A percentile compares a stretch with the other conserved stretches of the same genome.
Evolutionary conservation across 352 stramenopile genomes (phyloP).

Genomic region (Globisporangium iwayamae): DNA sequence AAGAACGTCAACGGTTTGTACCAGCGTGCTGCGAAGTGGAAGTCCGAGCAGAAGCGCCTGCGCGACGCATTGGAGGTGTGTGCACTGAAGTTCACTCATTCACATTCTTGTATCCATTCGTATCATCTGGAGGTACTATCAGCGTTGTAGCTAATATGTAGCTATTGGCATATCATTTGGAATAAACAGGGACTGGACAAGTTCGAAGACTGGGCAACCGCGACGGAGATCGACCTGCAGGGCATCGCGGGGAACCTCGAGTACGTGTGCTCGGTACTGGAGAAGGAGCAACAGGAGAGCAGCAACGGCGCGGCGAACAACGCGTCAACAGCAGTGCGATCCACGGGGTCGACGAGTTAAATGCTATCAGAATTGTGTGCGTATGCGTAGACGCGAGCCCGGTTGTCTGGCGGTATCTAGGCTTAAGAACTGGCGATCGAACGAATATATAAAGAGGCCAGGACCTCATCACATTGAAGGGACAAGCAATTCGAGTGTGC

Average conservation of each 20-base stretch:
- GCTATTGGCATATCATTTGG: too few relatives aligned
- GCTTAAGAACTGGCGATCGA: not conserved
- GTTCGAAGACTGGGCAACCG: slow-evolving; percentile 53
- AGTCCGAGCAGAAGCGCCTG: slow-evolving; percentile 62
- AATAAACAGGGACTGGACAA: slow-evolving; percentile 33
- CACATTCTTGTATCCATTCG: not conserved
- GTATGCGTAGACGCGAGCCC: too few relatives aligned
- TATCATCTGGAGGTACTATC: not conserved
- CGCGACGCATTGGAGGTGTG: slow-evolving; percentile 35
- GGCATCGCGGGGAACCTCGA: slow-evolving; percentile 61
- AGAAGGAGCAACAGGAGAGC: slow-evolving; percentile 33
- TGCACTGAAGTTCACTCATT: not conserved
- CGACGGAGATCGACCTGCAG: slow-evolving; percentile 44
- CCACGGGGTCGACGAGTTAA: not conserved
- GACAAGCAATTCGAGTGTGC: not conserved
- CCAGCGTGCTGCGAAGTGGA: slow-evolving; percentile 62
- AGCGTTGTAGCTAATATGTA: not conserved
- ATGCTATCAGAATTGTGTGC: too few relatives aligned
- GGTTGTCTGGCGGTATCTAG: too few relatives aligned
- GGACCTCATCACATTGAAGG: not conserved
- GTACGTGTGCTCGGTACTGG: slow-evolving; percentile 63
- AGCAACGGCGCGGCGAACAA: not conserved
- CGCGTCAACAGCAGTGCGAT: not conserved
- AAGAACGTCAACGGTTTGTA: slow-evolving; percentile 61
- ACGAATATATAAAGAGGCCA: not conserved